Evolutionary conservation across 441 rosid genomes (phyloP), one percentile per base, ranked within the genome.

Genomic region (Raphanus hybrid): DNA sequence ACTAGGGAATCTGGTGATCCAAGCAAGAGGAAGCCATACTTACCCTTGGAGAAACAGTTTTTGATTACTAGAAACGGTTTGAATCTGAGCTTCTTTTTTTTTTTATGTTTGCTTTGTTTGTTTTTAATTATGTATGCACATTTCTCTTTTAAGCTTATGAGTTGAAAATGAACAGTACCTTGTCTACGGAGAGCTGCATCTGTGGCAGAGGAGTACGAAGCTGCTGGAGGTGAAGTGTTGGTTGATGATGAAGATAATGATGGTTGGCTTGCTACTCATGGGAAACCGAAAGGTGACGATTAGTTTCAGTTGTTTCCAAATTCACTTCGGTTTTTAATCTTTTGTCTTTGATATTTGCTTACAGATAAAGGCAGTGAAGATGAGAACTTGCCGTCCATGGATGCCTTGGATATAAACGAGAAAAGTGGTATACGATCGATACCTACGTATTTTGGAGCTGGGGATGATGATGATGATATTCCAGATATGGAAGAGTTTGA

Each of bases 231-330:
- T 58, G 98, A 96, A 85, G 85, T 96, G 81, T 84, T 92, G 71
- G 90, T 93, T 75, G 99, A 96, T 78, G 84, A 90, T 84, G 98
- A 96, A 84, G 98, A 96, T 73, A 84, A 91, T 81, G 98, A 96
- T 80, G 99, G 97, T 75, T 96, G 98, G 99, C 82, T 92, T 57
- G 99, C 99, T 1, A 96, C 99, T 41, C 98, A 96, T 75, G 99
- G 99, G 76, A 92, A 86, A 82, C 98, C 98, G 0, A 92, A 85
- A 92, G 98, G 98, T 41, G 12, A n/a, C n/a, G n/a, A n/a, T n/a
- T n/a, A n/a, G n/a, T n/a, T n/a, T n/a, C n/a, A n/a, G n/a, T n/a
- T n/a, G n/a, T n/a, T 16, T 0, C 4, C 2, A 65, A 9, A 41
- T 37, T 55, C 32, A 57, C 16, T 55, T 73, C 68, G 55, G 16